phyloP scores from a whole-genome alignment of 331 rosid species.

The Acacia concinna region DNA sequence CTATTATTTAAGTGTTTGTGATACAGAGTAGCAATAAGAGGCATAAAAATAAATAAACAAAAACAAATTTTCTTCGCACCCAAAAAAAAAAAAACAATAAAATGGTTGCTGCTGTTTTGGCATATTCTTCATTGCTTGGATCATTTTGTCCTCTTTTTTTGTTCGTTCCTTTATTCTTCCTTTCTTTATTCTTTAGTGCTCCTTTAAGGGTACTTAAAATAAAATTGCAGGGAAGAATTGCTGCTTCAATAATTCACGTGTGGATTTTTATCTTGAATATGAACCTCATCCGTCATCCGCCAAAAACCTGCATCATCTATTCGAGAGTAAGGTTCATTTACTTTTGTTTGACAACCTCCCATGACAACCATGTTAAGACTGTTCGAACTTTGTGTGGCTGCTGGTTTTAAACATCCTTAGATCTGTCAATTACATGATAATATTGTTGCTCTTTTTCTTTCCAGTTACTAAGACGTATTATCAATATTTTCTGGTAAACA shows the following conservation, averaged over 20 bases:
- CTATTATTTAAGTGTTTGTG: too few species aligned
- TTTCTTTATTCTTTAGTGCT: slow-evolving; percentile 12
- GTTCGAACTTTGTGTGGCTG: slow-evolving; percentile 10
- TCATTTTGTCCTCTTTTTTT: not conserved
- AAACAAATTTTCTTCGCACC: too few species aligned
- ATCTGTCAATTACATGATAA: not conserved
- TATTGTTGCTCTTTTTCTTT: slow-evolving; percentile 17
- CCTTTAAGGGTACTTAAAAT: slow-evolving; percentile 27
- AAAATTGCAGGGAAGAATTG: slow-evolving; percentile 78
- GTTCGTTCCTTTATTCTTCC: not conserved
- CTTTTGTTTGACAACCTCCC: slow-evolving; percentile 27
- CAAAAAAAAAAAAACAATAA: too few species aligned
- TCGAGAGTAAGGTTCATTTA: slow-evolving; percentile 72
- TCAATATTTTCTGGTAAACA: slow-evolving; percentile 2
- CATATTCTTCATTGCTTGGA: not conserved
- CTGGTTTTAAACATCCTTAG: slow-evolving; percentile 12
- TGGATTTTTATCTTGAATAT: slow-evolving; percentile 68
- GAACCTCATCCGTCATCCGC: slow-evolving; percentile 91
- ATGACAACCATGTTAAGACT: slow-evolving; percentile 16
- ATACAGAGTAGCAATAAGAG: too few species aligned
- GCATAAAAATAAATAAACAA: too few species aligned
- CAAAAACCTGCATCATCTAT: slow-evolving; percentile 84
- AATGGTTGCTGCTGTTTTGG: not conserved
- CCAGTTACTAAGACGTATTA: slow-evolving; percentile 1
- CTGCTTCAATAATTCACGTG: slow-evolving; percentile 83